Base-by-base conservation (phyloP, 345 rosid genomes). In the Murraya paniculata region DNA sequence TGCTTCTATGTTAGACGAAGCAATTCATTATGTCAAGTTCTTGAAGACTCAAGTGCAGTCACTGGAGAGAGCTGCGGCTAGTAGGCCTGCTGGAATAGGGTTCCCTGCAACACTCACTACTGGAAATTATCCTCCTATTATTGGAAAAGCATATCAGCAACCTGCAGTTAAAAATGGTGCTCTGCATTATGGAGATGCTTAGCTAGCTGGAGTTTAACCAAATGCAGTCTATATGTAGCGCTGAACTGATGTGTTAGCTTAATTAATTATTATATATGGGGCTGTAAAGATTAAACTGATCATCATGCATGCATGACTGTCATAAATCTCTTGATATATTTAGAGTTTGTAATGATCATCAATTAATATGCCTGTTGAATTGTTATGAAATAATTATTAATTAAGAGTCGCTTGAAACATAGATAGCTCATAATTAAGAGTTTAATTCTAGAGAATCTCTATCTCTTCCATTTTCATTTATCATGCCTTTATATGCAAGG, bases 1-100 rank as follows among this genome's bases (percentile, higher is more conserved):
- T 0, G 93, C 95, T 1, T 91, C 95, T 1, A 91, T 89, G 95
- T 78, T 91, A 62, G 93, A 91, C 64, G 93, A 91, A 79, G 93
- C 95, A 9, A 88, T 87, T 68, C 95, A 89, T 66, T 91, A 91
- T 67, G 89, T 91, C 35, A 91, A 91, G 88, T 91, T 91, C 80
- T 77, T 89, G 84, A 91, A 91, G 85, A 85, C 82, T 8, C 95
- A 91, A 56, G 93, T 91, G 64, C 90, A 85, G 79, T 81, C 90
- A 2, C 81, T 91, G 33, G 90, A 91, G 81, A 81, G 85, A 78
- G 85, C 82, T 25, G 75, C 86, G 2, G 76, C 81, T 48, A 62
- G 59, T 58, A 75, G 81, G 79, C 83, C 82, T 10, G 7, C 76
- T 3, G 86, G 82, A 71, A 59, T 86, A 28, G 87, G 86, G 19